Conservation (phyloP, 2,329 filamentous ascomycete genomes). For the Alternaria sp. region DNA sequence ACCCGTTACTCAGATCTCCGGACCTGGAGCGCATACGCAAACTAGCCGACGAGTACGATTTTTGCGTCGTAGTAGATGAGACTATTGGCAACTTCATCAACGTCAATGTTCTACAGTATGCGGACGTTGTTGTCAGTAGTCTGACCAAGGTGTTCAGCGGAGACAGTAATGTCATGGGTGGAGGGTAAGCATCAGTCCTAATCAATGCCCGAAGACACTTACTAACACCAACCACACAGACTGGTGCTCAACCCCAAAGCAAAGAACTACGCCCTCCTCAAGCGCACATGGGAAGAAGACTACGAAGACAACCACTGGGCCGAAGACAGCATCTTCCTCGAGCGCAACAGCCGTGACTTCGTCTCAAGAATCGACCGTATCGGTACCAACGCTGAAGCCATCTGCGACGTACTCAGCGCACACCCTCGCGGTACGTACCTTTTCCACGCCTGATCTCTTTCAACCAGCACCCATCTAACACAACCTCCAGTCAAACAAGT, state of each 20-base stretch:
- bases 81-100: constrained; percentile 97
- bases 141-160: constrained; percentile 97
- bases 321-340: constrained; percentile 92
- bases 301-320: constrained; percentile 94
- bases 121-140: constrained; percentile 92
- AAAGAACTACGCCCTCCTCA: constrained; percentile 74
- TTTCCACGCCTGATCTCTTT: neutral
- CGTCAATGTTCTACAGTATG: constrained; percentile 86
- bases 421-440: constrained; percentile 57
- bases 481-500: constrained; percentile 70
- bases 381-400: constrained; percentile 82
- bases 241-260: constrained; percentile 69
- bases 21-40: constrained; percentile 80
- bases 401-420: constrained; percentile 72
- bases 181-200: constrained; percentile 57
- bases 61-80: constrained; percentile 91
- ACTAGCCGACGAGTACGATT: constrained; percentile 83
- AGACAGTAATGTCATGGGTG: constrained; percentile 98
- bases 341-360: constrained; percentile 95
- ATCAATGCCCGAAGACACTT: neutral
- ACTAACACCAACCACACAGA: constrained; percentile 39
- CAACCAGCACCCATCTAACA: neutral
- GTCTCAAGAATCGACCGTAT: constrained; percentile 80
- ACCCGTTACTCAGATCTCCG: constrained; percentile 85
- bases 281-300: constrained; percentile 65